A percentile compares a stretch with the other conserved stretches of the same genome.
Conservation (phyloP, 805 yeast species). For the Pichia deserticola region DNA sequence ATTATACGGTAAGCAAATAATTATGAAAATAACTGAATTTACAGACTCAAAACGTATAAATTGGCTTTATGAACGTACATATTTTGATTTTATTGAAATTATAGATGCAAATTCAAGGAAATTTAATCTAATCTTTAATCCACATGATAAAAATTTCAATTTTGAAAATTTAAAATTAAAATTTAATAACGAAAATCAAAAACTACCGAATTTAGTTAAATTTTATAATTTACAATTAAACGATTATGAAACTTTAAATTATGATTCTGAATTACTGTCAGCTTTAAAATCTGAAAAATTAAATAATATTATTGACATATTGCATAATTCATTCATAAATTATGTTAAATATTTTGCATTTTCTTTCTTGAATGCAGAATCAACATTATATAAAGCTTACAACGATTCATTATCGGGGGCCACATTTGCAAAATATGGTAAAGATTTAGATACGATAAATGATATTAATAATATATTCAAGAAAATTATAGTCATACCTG, state of each 20-base stretch:
- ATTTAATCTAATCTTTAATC: constrained; percentile 56
- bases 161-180: constrained; percentile 34
- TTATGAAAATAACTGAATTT: constrained; percentile 36
- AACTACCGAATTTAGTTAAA: constrained; percentile 68
- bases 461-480: not conserved
- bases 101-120: constrained; percentile 75
- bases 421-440: no score
- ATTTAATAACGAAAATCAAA: constrained; percentile 62
- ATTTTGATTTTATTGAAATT: constrained; percentile 78
- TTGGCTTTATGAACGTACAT: constrained; percentile 61
- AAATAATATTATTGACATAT: constrained; percentile 58
- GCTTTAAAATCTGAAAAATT: constrained; percentile 49
- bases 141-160: constrained; percentile 36
- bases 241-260: constrained; percentile 28
- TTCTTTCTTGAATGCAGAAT: constrained; percentile 85
- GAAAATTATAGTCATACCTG: constrained; percentile 53
- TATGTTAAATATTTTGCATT: constrained; percentile 63
- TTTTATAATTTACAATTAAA: constrained; percentile 80
- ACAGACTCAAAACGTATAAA: constrained; percentile 33
- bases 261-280: constrained; percentile 37
- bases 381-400: constrained; percentile 61
- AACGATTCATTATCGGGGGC: constrained; percentile 11
- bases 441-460: not conserved
- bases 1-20: constrained; percentile 65
- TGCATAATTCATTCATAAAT: constrained; percentile 70